Conservation (phyloP, 345 rosid genomes). For the Corchorus capsularis region DNA sequence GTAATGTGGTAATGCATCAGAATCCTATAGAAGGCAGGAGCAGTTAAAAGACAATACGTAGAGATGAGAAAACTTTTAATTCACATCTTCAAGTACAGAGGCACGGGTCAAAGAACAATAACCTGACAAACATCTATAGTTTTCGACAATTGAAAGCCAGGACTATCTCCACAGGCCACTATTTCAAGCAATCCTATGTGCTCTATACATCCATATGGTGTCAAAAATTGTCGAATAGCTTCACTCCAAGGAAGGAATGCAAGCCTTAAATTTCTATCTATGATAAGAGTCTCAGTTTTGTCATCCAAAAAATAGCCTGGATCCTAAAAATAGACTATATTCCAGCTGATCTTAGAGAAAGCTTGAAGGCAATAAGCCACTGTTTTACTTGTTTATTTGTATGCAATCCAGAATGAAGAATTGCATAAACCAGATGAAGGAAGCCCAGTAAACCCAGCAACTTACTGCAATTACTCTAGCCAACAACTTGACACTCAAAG, state of each 20-base stretch:
- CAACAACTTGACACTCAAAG: neutral
- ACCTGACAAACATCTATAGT: neutral
- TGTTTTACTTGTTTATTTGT: neutral
- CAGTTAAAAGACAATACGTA: neutral
- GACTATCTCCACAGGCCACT: neutral
- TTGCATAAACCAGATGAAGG: neutral
- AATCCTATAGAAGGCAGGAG: neutral
- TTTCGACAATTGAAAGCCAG: neutral
- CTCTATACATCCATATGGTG: neutral
- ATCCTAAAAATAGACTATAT: neutral
- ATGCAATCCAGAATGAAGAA: neutral
- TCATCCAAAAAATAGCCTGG: neutral
- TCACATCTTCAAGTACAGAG: neutral
- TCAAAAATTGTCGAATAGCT: neutral
- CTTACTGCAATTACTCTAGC: neutral
- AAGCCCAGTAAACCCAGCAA: neutral
- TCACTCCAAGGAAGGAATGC: neutral
- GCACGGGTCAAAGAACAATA: neutral
- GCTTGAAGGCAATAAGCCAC: neutral
- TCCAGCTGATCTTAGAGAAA: neutral
- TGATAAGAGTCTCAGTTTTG: neutral
- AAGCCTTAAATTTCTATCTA: neutral
- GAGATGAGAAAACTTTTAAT: neutral
- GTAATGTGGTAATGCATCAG: constrained; percentile 6
- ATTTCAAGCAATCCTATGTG: too few relatives aligned